Conservation (phyloP, 164 flowering plant genomes). For the Cinnamomum micranthum region DNA sequence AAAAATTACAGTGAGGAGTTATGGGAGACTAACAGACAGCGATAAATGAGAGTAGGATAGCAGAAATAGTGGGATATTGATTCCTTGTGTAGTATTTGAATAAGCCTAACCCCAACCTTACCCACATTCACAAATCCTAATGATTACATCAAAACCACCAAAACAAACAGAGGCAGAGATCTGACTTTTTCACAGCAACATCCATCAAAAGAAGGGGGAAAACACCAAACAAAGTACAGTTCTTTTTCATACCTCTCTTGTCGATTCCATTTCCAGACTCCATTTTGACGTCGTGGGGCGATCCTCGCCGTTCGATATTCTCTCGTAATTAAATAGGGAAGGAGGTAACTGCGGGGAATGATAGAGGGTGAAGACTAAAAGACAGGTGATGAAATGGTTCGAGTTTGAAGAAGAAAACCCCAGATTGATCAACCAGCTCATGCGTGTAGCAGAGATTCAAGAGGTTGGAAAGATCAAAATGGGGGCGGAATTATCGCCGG, state of each 20-base stretch:
- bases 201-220: neutral
- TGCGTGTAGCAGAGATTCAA: conserved; percentile 30
- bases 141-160: neutral
- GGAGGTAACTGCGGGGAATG: conserved; percentile 52
- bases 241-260: conserved; percentile 20
- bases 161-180: neutral
- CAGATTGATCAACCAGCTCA: conserved; percentile 72
- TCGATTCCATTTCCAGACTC: conserved; percentile 26
- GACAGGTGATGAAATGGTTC: conserved; percentile 55
- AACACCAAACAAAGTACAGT: neutral
- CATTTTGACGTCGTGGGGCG: conserved; percentile 13
- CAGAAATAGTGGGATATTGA: too few relatives aligned
- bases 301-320: neutral
- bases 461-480: too few relatives aligned
- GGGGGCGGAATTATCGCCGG: too few relatives aligned
- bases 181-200: neutral
- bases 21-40: too few relatives aligned
- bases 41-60: too few relatives aligned
- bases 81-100: too few relatives aligned
- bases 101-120: too few relatives aligned
- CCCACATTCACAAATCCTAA: too few relatives aligned
- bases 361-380: conserved; percentile 55
- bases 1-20: too few relatives aligned
- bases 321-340: conserved; percentile 7
- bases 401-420: conserved; percentile 47